Evolutionary conservation across 1,284 basidiomycete species (phyloP).

Genomic region (Trametes sp.): DNA sequence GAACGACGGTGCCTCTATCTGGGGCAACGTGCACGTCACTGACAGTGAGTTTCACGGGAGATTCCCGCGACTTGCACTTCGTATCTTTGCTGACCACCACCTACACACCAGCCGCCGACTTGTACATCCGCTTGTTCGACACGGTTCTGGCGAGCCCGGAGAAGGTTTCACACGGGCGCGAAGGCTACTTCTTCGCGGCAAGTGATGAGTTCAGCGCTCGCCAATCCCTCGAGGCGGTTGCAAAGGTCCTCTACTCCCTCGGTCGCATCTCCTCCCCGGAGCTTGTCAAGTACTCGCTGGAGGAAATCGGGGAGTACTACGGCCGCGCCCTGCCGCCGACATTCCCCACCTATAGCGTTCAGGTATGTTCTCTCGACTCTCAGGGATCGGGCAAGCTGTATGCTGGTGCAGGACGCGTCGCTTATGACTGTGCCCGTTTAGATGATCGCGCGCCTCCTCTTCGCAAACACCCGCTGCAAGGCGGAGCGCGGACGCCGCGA

Average conservation of each 20-base stretch:
- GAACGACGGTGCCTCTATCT: slow-evolving; percentile 36
- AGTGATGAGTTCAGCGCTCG: slow-evolving; percentile 48
- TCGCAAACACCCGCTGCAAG: slow-evolving; percentile 50
- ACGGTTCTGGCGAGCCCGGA: slow-evolving; percentile 20
- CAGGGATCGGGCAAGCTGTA: too few species aligned
- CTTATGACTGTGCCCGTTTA: background rate
- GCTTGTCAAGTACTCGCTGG: slow-evolving; percentile 37
- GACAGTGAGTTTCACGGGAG: slow-evolving; percentile 32
- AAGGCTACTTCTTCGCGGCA: slow-evolving; percentile 55
- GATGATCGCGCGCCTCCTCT: slow-evolving; percentile 41
- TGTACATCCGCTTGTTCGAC: slow-evolving; percentile 27
- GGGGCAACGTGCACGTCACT: slow-evolving; percentile 39
- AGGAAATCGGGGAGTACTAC: slow-evolving; percentile 39
- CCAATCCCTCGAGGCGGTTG: slow-evolving; percentile 45
- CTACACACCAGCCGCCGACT: slow-evolving; percentile 22
- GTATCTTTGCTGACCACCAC: background rate
- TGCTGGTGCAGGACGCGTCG: too few species aligned
- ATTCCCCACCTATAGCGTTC: background rate
- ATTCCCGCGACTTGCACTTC: too few species aligned
- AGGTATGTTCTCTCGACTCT: too few species aligned
- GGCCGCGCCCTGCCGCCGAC: slow-evolving; percentile 16
- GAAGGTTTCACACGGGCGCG: slow-evolving; percentile 44
- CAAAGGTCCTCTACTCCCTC: slow-evolving; percentile 39
- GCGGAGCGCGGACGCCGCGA: slow-evolving; percentile 47
- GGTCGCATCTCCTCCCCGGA: slow-evolving; percentile 35